phyloP scores from a whole-genome alignment of 2,329 filamentous ascomycete genomes.

The Xylariales sp. region DNA sequence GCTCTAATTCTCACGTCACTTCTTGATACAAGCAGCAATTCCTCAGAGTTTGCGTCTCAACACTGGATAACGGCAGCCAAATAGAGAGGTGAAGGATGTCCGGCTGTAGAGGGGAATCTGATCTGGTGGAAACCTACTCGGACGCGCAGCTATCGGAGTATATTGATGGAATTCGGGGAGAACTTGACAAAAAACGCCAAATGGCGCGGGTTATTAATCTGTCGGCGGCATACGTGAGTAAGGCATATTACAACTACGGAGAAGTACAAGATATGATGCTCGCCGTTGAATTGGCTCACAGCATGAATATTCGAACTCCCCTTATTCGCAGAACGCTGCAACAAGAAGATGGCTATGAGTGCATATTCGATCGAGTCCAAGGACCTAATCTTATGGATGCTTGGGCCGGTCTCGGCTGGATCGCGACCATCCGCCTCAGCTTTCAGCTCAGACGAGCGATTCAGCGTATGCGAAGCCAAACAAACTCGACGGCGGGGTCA shows the following conservation, averaged over 20 bases:
- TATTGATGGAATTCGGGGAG: background rate
- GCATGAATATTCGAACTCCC: background rate
- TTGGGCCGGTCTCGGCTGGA: background rate
- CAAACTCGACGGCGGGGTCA: no score
- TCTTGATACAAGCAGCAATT: background rate
- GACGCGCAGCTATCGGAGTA: background rate
- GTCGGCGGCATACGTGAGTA: background rate
- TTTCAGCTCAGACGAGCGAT: background rate
- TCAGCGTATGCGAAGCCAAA: background rate
- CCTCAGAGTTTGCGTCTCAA: background rate
- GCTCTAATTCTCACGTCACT: background rate
- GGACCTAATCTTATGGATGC: no score
- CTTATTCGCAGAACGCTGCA: background rate
- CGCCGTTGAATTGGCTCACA: background rate
- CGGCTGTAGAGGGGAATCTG: background rate
- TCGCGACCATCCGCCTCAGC: background rate
- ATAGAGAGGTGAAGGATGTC: background rate
- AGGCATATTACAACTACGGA: background rate
- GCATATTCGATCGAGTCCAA: background rate
- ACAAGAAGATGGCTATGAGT: background rate
- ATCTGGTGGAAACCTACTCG: background rate
- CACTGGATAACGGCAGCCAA: background rate
- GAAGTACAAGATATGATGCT: constrained; percentile 1
- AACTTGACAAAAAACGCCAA: background rate
- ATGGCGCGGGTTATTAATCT: background rate